These are phyloP conservation scores for Jamesozyma gamospora DNA, from an alignment of 805 yeast species.

Conservation along the genomic window DNA sequence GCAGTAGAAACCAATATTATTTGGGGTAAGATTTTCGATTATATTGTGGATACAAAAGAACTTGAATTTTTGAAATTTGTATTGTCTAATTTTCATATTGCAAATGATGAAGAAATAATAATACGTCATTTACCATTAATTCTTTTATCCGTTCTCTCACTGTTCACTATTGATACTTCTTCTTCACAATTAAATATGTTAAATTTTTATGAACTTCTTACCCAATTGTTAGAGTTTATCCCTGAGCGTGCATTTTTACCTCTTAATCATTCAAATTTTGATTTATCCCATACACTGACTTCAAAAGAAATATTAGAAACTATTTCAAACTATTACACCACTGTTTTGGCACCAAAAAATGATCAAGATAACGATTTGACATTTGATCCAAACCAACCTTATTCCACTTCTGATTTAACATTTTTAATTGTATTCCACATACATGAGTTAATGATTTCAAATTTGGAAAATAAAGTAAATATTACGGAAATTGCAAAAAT, in stretches of 20 bases:
- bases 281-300: slow-evolving; percentile 6
- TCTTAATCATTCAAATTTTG: slow-evolving; percentile 32
- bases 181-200: not conserved
- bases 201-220: slow-evolving; percentile 14
- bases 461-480: slow-evolving; percentile 12
- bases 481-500: slow-evolving; percentile 30
- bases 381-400: slow-evolving; percentile 30
- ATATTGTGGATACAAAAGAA: slow-evolving; percentile 24
- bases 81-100: slow-evolving; percentile 53
- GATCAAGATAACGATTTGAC: slow-evolving; percentile 6
- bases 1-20: slow-evolving; percentile 73
- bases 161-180: slow-evolving; percentile 7
- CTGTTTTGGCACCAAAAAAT: slow-evolving; percentile 12
- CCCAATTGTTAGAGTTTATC: slow-evolving; percentile 39
- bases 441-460: slow-evolving; percentile 19
- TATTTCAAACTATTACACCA: slow-evolving; percentile 30
- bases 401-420: slow-evolving; percentile 35
- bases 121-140: slow-evolving; percentile 66
- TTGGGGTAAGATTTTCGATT: slow-evolving; percentile 53
- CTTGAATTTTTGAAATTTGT: slow-evolving; percentile 49
- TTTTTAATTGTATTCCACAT: slow-evolving; percentile 30
- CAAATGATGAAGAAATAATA: slow-evolving; percentile 77
- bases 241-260: slow-evolving; percentile 60
- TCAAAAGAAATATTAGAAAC: slow-evolving; percentile 17
- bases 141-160: slow-evolving; percentile 38